phyloP scores from a whole-genome alignment of 1,139 yeast species.

The Petasospora rhodanensis region DNA sequence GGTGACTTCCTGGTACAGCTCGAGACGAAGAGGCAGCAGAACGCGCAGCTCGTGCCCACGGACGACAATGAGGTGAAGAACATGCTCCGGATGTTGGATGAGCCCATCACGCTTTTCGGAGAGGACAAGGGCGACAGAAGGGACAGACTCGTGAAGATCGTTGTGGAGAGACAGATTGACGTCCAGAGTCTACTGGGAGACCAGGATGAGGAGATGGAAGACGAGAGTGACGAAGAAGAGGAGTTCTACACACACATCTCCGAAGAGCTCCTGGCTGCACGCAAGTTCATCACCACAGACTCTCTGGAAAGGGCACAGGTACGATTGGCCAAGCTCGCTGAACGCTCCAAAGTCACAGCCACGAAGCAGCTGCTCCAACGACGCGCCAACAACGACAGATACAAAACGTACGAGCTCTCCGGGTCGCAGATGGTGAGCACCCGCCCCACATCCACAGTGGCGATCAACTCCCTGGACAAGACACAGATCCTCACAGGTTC shows the following conservation, averaged over 20 bases:
- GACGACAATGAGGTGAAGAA: constrained; percentile 55
- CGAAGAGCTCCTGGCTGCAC: constrained; percentile 46
- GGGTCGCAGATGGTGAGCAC: constrained; percentile 72
- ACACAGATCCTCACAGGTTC: constrained; percentile 60
- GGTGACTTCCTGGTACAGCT: constrained; percentile 25
- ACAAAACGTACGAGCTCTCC: constrained; percentile 40
- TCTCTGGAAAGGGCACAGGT: constrained; percentile 45
- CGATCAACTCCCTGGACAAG: constrained; percentile 37
- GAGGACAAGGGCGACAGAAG: constrained; percentile 64
- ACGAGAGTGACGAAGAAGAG: constrained; percentile 54
- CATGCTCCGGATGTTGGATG: constrained; percentile 44
- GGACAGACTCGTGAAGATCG: constrained; percentile 45
- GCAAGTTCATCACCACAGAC: constrained; percentile 46
- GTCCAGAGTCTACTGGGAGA: constrained; percentile 16
- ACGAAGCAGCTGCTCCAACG: constrained; percentile 39
- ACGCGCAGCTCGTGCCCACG: constrained; percentile 47
- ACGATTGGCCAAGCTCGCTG: constrained; percentile 36
- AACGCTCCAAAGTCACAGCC: constrained; percentile 17
- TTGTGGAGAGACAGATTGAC: constrained; percentile 28
- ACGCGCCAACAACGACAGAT: constrained; percentile 37
- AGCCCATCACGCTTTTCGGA: constrained; percentile 56
- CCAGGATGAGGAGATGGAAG: constrained; percentile 27
- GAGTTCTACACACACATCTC: constrained; percentile 85
- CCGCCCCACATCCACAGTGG: constrained; percentile 62
- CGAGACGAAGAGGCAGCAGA: constrained; percentile 24